Evolutionary conservation across 306 rosid genomes (phyloP).

Genomic region (Hippophae rhamnoides): DNA sequence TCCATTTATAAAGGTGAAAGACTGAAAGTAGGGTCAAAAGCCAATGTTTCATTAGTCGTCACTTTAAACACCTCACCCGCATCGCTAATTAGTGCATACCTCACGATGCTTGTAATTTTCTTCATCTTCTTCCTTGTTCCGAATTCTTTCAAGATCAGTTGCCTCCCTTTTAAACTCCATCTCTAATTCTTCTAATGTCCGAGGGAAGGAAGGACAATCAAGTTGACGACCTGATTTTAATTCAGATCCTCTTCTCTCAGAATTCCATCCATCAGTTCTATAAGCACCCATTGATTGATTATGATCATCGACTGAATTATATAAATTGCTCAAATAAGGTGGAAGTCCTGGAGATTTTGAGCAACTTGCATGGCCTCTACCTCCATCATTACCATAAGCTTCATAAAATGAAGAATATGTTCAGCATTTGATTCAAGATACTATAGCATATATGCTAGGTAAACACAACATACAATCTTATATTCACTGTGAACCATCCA

Average conservation of each 20-base stretch:
- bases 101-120: conserved; percentile 87
- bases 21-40: too few relatives aligned
- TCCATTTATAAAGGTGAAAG: too few relatives aligned
- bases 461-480: conserved; percentile 56
- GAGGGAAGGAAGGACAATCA: conserved; percentile 43
- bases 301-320: conserved; percentile 60
- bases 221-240: conserved; percentile 56
- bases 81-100: conserved; percentile 35
- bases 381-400: conserved; percentile 90
- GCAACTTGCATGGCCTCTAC: conserved; percentile 71
- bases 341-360: conserved; percentile 82
- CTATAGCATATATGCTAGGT: conserved; percentile 59
- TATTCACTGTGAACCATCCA: conserved; percentile 53
- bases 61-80: background rate
- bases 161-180: conserved; percentile 77
- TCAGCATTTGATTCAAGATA: conserved; percentile 64
- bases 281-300: conserved; percentile 49
- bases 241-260: conserved; percentile 65
- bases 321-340: conserved; percentile 52
- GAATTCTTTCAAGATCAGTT: conserved; percentile 55
- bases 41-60: too few relatives aligned
- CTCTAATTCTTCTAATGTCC: conserved; percentile 76
- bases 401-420: conserved; percentile 83
- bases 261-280: conserved; percentile 73
- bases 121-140: conserved; percentile 92